These are phyloP conservation scores for Herpetospermum pedunculosum DNA, from an alignment of 306 rosid genomes.

Conservation along the genomic window DNA sequence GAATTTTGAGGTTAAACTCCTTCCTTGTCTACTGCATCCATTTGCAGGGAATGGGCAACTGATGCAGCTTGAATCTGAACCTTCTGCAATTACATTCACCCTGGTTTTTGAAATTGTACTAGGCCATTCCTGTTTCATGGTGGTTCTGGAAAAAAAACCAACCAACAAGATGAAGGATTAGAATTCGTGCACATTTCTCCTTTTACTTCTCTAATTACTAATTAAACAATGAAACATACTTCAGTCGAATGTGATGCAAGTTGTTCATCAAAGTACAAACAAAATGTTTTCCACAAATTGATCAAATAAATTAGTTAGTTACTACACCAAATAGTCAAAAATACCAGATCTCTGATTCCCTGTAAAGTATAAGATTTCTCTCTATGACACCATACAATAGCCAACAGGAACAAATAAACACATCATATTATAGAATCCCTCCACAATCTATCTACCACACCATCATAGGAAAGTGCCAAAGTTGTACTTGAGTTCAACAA, in stretches of 20 bases:
- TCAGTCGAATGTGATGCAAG: not conserved
- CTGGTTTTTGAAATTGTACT: constrained; percentile 15
- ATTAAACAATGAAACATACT: not conserved
- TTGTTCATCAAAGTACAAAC: not conserved
- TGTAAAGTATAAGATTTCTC: not conserved
- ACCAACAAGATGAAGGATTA: not conserved
- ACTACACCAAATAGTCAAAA: not conserved
- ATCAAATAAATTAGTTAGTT: not conserved
- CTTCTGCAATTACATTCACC: not conserved
- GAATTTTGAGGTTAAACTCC: constrained; percentile 26
- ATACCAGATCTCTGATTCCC: not conserved
- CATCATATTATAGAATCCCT: not conserved
- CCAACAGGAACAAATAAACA: not conserved
- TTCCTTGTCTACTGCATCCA: not conserved
- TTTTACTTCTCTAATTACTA: not conserved
- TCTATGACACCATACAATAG: not conserved
- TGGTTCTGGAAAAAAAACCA: not conserved
- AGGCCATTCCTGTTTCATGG: constrained; percentile 11
- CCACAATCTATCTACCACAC: not conserved
- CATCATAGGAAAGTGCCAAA: not conserved
- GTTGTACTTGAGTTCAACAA: not conserved
- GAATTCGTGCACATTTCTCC: not conserved
- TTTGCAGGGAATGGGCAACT: not conserved
- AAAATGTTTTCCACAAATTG: not conserved
- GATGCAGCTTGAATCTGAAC: constrained; percentile 18